Conservation (phyloP, 2,329 filamentous ascomycete species). For the Ophiostoma ulmi region DNA sequence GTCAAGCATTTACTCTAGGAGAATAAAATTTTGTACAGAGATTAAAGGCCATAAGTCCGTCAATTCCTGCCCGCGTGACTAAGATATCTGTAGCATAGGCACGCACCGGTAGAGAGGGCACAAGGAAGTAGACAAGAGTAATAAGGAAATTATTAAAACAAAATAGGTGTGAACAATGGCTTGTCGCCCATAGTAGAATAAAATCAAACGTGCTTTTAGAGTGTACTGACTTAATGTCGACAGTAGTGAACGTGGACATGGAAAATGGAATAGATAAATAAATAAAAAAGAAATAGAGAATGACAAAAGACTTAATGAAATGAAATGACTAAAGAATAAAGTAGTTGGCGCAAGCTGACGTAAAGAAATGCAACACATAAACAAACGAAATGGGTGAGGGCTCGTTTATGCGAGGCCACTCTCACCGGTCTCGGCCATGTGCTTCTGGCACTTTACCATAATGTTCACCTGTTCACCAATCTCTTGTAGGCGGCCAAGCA, state of each 20-base stretch:
- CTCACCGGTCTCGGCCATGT: conserved; percentile 46
- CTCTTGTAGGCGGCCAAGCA: conserved; percentile 47
- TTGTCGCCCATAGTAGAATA: neutral
- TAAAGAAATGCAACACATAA: conserved; percentile 8
- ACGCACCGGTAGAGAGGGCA: neutral
- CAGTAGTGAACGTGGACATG: neutral
- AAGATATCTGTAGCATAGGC: neutral
- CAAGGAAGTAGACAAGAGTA: neutral
- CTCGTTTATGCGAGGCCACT: conserved; percentile 35
- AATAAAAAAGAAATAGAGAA: neutral
- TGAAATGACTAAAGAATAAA: neutral
- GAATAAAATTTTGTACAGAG: neutral
- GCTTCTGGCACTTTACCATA: conserved; percentile 52
- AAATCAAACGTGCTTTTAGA: conserved; percentile 1
- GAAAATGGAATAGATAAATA: neutral
- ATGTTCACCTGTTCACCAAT: conserved; percentile 57
- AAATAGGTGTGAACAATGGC: neutral
- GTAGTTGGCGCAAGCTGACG: neutral
- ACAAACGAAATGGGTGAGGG: neutral
- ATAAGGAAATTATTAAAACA: neutral
- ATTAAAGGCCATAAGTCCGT: neutral
- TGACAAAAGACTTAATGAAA: neutral
- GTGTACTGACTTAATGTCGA: neutral
- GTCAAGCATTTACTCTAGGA: neutral
- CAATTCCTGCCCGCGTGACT: neutral